These are phyloP conservation scores for Raffaelea arxii DNA, from an alignment of 2,329 filamentous ascomycete species.

Conservation along the genomic window DNA sequence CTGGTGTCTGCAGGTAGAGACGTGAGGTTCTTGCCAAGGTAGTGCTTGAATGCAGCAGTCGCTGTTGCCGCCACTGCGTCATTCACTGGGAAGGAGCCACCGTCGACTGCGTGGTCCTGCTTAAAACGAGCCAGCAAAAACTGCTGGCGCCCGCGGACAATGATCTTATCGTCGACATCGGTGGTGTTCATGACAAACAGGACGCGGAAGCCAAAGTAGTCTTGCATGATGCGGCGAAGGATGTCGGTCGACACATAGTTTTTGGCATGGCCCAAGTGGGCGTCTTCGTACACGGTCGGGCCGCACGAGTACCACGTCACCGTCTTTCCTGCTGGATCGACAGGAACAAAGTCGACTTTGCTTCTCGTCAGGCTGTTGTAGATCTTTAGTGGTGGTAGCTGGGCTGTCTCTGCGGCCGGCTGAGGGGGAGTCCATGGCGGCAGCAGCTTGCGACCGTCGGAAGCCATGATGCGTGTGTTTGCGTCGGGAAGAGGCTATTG, in stretches of 20 bases:
- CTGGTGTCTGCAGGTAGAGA: conserved; percentile 6
- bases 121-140: conserved; percentile 14
- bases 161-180: conserved; percentile 54
- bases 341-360: conserved; percentile 53
- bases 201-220: conserved; percentile 63
- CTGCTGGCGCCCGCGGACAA: conserved; percentile 17
- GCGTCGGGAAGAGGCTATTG: no score
- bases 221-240: conserved; percentile 56
- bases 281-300: conserved; percentile 54
- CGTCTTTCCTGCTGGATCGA: conserved; percentile 3
- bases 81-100: conserved; percentile 11
- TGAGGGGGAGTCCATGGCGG: conserved; percentile 10
- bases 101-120: conserved; percentile 8
- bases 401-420: conserved; percentile 4
- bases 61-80: conserved; percentile 10
- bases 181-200: conserved; percentile 73
- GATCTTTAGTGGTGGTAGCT: conserved; percentile 35
- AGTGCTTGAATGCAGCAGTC: conserved; percentile 13
- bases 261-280: conserved; percentile 64
- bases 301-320: conserved; percentile 17
- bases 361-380: conserved; percentile 57
- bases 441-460: conserved; percentile 11
- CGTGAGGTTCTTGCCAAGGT: conserved; percentile 16
- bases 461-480: conserved; percentile 9
- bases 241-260: conserved; percentile 75